phyloP scores from a whole-genome alignment of 495 filamentous ascomycete species.

The Penicillium simplicissimum region DNA sequence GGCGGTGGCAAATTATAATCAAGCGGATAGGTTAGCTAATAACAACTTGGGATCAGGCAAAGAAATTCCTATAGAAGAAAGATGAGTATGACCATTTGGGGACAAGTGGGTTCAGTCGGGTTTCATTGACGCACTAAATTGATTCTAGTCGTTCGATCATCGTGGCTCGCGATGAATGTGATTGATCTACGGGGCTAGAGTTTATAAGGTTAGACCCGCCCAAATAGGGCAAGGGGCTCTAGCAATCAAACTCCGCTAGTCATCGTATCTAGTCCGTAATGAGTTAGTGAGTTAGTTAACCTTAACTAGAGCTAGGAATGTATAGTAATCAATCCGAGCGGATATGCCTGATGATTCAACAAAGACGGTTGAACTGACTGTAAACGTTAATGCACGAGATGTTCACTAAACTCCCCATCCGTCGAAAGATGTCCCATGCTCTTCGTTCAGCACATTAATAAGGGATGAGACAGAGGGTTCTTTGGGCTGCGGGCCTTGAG shows the following conservation, averaged over 20 bases:
- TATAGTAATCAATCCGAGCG: constrained; percentile 22
- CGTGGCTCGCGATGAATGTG: constrained; percentile 7
- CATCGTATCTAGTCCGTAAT: background rate
- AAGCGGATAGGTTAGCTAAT: no score
- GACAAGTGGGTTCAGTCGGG: constrained; percentile 5
- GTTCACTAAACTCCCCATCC: background rate
- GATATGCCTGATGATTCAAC: constrained; percentile 20
- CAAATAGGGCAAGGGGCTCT: background rate
- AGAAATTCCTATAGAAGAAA: no score
- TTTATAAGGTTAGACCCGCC: background rate
- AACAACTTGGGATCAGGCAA: background rate
- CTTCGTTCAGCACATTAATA: background rate
- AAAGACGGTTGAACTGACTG: no score
- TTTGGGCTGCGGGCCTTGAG: background rate
- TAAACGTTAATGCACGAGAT: background rate
- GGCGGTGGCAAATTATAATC: no score
- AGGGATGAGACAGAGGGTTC: background rate
- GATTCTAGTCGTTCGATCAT: constrained; percentile 11
- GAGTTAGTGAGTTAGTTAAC: constrained; percentile 15
- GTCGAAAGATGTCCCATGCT: background rate
- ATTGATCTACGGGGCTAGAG: background rate
- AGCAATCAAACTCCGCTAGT: background rate
- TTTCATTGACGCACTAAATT: constrained; percentile 8
- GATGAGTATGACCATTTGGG: background rate
- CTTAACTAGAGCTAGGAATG: constrained; percentile 18